Evolutionary conservation across 352 stramenopile species (phyloP).

Genomic region (Globisporangium recalcitrans): DNA sequence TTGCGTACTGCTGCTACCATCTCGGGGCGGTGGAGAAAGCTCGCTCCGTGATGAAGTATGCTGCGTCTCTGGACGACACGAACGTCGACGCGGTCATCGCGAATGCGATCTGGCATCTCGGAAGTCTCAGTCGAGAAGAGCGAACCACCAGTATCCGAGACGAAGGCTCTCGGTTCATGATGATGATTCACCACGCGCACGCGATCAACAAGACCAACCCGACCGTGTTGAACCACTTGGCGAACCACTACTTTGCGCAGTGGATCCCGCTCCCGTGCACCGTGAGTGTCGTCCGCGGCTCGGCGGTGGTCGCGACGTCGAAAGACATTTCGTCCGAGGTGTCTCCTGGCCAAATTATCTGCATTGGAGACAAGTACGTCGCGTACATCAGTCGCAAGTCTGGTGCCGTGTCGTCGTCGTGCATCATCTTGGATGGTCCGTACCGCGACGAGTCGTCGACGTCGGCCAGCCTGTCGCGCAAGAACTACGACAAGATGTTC

Average conservation of each 20-base stretch:
- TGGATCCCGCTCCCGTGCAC: slow-evolving; percentile 92
- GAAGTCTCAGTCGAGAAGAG: slow-evolving; percentile 70
- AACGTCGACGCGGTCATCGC: slow-evolving; percentile 95
- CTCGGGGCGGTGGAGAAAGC: slow-evolving; percentile 89
- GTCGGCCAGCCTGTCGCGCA: slow-evolving; percentile 65
- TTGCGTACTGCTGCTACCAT: slow-evolving; percentile 95
- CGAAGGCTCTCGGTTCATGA: slow-evolving; percentile 88
- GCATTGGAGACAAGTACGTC: slow-evolving; percentile 91
- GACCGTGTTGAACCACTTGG: slow-evolving; percentile 95
- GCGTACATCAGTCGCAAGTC: slow-evolving; percentile 77
- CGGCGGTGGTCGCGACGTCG: slow-evolving; percentile 73
- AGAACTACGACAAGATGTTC: slow-evolving; percentile 90
- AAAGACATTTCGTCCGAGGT: slow-evolving; percentile 87
- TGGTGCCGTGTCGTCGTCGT: slow-evolving; percentile 53
- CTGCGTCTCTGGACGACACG: slow-evolving; percentile 75
- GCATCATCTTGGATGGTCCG: slow-evolving; percentile 68
- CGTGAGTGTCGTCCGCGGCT: slow-evolving; percentile 81
- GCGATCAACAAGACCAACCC: slow-evolving; percentile 85
- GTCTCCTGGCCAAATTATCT: slow-evolving; percentile 89
- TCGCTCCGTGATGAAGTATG: slow-evolving; percentile 81
- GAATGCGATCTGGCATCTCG: slow-evolving; percentile 89
- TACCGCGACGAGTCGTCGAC: slow-evolving; percentile 73
- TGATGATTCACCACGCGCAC: slow-evolving; percentile 89
- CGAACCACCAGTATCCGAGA: slow-evolving; percentile 73
- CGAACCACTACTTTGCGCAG: slow-evolving; percentile 98